A percentile compares a stretch with the other conserved stretches of the same genome.
These are phyloP conservation scores for Spergularia bocconei DNA, from an alignment of 148 eudicot species.

Conservation along the genomic window DNA sequence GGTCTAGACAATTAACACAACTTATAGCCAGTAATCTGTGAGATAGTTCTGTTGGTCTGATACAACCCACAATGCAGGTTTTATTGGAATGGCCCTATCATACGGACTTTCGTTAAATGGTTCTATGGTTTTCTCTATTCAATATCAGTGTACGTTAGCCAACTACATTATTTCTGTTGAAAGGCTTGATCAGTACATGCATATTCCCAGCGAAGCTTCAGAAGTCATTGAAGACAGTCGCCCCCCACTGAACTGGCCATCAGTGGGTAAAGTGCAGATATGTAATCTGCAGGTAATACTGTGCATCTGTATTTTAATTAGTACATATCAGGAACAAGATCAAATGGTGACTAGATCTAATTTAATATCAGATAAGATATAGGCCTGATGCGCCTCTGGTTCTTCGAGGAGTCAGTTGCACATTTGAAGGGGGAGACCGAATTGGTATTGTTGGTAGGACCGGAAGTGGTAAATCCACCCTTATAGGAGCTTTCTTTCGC, in stretches of 20 bases:
- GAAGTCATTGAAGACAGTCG: slow-evolving; percentile 60
- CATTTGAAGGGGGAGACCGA: slow-evolving; percentile 75
- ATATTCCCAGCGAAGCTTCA: slow-evolving; percentile 87
- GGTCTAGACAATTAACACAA: background rate
- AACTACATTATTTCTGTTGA: slow-evolving; percentile 84
- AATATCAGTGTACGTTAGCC: slow-evolving; percentile 70
- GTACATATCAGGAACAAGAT: background rate
- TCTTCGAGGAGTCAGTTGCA: slow-evolving; percentile 70
- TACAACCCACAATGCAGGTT: slow-evolving; percentile 47
- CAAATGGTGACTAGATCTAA: slow-evolving; percentile 5
- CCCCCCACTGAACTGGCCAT: slow-evolving; percentile 77
- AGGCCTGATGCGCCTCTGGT: slow-evolving; percentile 68
- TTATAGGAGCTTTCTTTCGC: slow-evolving; percentile 74
- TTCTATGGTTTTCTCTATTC: slow-evolving; percentile 61
- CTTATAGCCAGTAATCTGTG: too few relatives aligned
- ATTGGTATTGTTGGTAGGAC: slow-evolving; percentile 87
- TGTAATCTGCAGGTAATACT: slow-evolving; percentile 55
- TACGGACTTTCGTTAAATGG: slow-evolving; percentile 81
- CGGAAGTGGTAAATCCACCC: slow-evolving; percentile 83
- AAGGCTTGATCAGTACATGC: slow-evolving; percentile 79
- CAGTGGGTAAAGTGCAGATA: slow-evolving; percentile 72
- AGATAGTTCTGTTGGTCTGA: background rate
- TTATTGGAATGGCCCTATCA: slow-evolving; percentile 87
- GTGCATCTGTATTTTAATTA: background rate
- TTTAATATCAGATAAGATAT: slow-evolving; percentile 55